Evolutionary conservation across 2,329 filamentous ascomycete genomes (phyloP).

Genomic region (Paecilomyces niveus): DNA sequence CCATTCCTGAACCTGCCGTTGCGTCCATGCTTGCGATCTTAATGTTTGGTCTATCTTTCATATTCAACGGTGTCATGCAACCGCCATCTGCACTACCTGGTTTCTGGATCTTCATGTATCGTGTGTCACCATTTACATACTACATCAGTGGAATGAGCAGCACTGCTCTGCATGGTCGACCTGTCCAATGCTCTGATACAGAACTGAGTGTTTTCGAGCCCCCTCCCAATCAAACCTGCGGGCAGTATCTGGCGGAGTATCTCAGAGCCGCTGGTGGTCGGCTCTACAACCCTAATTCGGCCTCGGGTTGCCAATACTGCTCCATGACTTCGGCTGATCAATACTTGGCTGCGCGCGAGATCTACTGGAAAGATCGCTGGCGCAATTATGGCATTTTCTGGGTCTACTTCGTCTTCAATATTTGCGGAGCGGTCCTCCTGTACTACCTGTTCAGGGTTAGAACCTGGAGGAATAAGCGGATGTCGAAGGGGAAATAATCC

Average conservation of each 20-base stretch:
- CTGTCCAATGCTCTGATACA: conserved; percentile 24
- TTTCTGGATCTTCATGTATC: conserved; percentile 76
- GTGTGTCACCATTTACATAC: conserved; percentile 61
- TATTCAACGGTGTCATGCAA: conserved; percentile 49
- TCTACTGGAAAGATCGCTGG: conserved; percentile 42
- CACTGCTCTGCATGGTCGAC: conserved; percentile 22
- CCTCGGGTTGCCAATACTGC: conserved; percentile 51
- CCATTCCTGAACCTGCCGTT: conserved; percentile 57
- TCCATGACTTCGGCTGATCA: conserved; percentile 36
- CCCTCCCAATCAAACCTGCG: conserved; percentile 57
- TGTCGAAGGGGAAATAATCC: not conserved
- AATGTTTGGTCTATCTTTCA: not conserved
- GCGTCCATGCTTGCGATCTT: conserved; percentile 27
- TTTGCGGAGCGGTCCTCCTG: conserved; percentile 40
- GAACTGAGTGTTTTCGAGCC: conserved; percentile 33
- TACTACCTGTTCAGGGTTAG: conserved; percentile 31
- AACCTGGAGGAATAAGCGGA: not conserved
- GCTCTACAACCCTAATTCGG: conserved; percentile 55
- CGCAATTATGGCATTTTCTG: conserved; percentile 51
- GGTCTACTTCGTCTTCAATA: conserved; percentile 48
- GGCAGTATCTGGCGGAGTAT: conserved; percentile 55
- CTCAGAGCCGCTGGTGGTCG: conserved; percentile 47
- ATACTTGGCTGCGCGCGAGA: conserved; percentile 43
- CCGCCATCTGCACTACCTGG: conserved; percentile 52
- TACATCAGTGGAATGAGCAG: conserved; percentile 36